Conservation (phyloP, 148 eudicot genomes). For the Rhododendron vialii region DNA sequence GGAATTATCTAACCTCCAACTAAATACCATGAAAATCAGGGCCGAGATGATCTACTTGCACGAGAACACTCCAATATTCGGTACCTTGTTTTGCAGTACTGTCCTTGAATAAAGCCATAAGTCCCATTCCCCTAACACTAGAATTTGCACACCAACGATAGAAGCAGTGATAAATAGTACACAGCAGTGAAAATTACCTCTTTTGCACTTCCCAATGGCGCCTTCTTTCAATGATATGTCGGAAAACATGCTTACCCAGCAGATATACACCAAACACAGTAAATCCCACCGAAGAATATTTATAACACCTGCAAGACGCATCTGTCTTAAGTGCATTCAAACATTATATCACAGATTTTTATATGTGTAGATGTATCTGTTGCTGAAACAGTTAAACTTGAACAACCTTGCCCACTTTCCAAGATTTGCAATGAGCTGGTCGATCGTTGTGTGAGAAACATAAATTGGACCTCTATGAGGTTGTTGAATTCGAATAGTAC, state of each 20-base stretch:
- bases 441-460: constrained; percentile 75
- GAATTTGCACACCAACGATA: neutral
- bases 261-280: constrained; percentile 73
- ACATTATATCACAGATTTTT: neutral
- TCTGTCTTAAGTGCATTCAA: neutral
- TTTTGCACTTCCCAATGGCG: constrained; percentile 83
- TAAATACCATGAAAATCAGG: neutral
- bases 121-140: neutral
- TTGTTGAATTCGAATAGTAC: constrained; percentile 76
- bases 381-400: neutral
- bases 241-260: constrained; percentile 75
- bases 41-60: neutral
- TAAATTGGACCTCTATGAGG: constrained; percentile 96
- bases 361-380: neutral
- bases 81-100: neutral
- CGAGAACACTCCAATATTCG: neutral
- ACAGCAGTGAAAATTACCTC: constrained; percentile 41
- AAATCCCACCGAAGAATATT: constrained; percentile 80
- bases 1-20: neutral
- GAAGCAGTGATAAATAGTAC: neutral
- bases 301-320: constrained; percentile 65
- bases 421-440: constrained; percentile 90
- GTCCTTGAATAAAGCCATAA: neutral
- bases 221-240: constrained; percentile 72
- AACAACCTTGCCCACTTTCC: constrained; percentile 92